Conservation (phyloP, 768 basidiomycete genomes). For the Gelatoporia subvermispora region DNA sequence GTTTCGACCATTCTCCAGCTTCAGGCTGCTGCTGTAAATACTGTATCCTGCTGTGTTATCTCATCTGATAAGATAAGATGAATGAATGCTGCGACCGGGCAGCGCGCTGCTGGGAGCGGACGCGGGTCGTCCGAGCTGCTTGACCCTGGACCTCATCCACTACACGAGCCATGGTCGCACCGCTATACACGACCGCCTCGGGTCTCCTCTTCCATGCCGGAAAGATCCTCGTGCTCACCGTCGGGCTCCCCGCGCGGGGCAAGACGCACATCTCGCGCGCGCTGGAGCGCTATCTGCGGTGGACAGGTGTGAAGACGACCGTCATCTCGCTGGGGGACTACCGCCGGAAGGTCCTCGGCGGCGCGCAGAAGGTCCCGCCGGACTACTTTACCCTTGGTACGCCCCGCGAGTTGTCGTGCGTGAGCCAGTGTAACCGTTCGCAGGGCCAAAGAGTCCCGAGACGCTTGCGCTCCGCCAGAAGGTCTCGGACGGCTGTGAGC, state of each 20-base stretch:
- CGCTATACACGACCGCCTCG: slow-evolving; percentile 88
- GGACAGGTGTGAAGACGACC: slow-evolving; percentile 96
- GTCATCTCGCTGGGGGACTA: slow-evolving; percentile 96
- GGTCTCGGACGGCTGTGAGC: slow-evolving; percentile 81
- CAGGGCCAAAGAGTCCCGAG: slow-evolving; percentile 72
- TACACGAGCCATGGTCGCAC: slow-evolving; percentile 69
- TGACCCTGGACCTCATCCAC: background rate
- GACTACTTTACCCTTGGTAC: slow-evolving; percentile 89
- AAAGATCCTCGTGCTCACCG: slow-evolving; percentile 89
- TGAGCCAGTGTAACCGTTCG: background rate
- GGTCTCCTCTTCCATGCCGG: slow-evolving; percentile 88
- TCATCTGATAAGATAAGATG: slow-evolving; percentile 31
- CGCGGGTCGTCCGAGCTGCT: too few relatives aligned
- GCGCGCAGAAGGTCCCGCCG: slow-evolving; percentile 78
- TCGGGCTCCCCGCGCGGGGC: slow-evolving; percentile 90
- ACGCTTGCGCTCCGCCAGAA: slow-evolving; percentile 72
- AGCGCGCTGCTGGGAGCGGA: too few relatives aligned
- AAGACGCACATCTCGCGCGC: slow-evolving; percentile 97
- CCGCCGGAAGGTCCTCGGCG: slow-evolving; percentile 83
- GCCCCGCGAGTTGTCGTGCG: slow-evolving; percentile 8
- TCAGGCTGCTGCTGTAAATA: too few relatives aligned
- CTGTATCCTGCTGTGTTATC: background rate
- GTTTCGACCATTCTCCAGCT: too few relatives aligned
- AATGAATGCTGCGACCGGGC: background rate
- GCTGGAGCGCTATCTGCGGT: slow-evolving; percentile 93